phyloP scores from a whole-genome alignment of 2,329 filamentous ascomycete species.

The Colletotrichum cordylinicola region DNA sequence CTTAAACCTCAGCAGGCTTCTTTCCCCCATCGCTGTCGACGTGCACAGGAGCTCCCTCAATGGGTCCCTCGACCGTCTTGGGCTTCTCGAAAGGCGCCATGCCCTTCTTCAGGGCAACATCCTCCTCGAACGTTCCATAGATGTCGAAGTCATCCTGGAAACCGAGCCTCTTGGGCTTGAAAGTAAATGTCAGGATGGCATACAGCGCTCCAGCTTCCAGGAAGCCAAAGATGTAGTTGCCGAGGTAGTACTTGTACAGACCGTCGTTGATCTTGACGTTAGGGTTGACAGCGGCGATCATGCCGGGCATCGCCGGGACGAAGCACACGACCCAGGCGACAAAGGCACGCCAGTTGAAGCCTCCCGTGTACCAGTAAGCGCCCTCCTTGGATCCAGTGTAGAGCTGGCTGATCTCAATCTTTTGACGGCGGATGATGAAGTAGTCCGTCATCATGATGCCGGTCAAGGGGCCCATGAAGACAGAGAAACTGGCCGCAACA shows the following conservation, averaged over 20 bases:
- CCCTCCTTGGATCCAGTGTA: conserved; percentile 36
- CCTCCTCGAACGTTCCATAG: conserved; percentile 22
- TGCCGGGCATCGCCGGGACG: conserved; percentile 31
- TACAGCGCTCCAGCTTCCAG: conserved; percentile 16
- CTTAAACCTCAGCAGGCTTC: neutral
- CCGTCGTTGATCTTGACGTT: conserved; percentile 17
- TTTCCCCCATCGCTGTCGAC: neutral
- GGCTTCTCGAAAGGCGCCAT: conserved; percentile 17
- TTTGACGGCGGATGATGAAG: conserved; percentile 35
- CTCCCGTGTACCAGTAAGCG: conserved; percentile 42
- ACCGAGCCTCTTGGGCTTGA: conserved; percentile 13
- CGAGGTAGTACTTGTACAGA: conserved; percentile 27
- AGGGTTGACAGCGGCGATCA: conserved; percentile 27
- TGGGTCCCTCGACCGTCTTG: neutral
- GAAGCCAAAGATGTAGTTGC: conserved; percentile 24
- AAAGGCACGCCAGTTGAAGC: conserved; percentile 40
- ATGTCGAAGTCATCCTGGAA: conserved; percentile 17
- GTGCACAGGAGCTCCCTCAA: neutral
- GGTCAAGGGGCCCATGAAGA: conserved; percentile 33
- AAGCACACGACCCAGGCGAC: conserved; percentile 35
- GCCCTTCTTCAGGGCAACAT: conserved; percentile 14
- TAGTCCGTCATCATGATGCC: conserved; percentile 36
- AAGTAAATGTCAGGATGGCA: conserved; percentile 8
- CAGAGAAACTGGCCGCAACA: conserved; percentile 31
- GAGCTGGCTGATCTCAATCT: conserved; percentile 41